Evolutionary conservation across 257 asterid genomes (phyloP), one percentile per base, ranked within the genome.

Genomic region (Rubia yunnanensis): DNA sequence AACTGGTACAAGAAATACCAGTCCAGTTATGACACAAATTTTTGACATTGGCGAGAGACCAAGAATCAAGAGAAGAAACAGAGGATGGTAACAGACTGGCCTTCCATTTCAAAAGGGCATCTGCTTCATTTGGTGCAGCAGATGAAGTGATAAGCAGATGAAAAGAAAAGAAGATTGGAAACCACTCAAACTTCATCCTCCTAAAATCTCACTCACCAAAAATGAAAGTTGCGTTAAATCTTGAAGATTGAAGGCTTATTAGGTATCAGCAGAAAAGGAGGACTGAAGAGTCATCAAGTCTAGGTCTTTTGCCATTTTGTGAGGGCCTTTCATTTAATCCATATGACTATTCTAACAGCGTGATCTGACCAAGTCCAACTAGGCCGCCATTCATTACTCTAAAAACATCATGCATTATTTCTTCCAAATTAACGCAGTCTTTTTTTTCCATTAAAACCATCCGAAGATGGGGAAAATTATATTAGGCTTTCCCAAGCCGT

Each of bases 71-170:
- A 54, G 15, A 10, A 3, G 60, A 10, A 9, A 44, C 20, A 3
- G 56, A 50, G 11, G 59, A 53, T 53, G 18, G 30, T 23, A 10
- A 53, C 4, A 41, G 50, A 4, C 59, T 53, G 14, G 31, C 15
- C 17, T 53, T 53, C 59, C 59, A 89, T 41, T 14, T 41, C 20
- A 41, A 2, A 14, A 44, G 50, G 4, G 50, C n/a, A 1, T 4
- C 76, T 71, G 91, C 88, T 79, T 85, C 88, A 30, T 83, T 79
- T 60, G 60, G 72, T 35, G 85, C 67, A 38, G 46, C n/a, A 32
- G 91, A 80, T 24, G 88, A 67, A 68, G 52, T 44, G 32, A 77
- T 60, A 15, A 44, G 50, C 0, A 14, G 18, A 41, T 41, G 67
- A 67, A 26, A 82, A 64, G 27, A 72, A 30, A 15, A 78, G 8